Evolutionary conservation across 2,329 filamentous ascomycete genomes (phyloP), one percentile per base, ranked within the genome.

Genomic region (Fusarium sp.): DNA sequence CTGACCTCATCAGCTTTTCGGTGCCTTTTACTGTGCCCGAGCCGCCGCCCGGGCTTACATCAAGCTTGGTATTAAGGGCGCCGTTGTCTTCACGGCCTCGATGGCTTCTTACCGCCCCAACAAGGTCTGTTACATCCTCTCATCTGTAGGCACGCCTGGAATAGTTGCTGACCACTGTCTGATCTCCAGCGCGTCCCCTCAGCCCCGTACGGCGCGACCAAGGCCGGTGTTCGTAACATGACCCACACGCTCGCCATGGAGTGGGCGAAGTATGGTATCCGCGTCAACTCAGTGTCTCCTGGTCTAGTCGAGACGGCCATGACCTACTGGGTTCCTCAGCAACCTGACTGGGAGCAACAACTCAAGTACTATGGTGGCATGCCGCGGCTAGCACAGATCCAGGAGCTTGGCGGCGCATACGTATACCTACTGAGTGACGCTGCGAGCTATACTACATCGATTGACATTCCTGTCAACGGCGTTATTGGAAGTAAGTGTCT

Each of bases 311-410:
- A 82, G 77, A 84, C 85, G 0, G 85, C 84, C 5, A 81, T 87
- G 80, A 87, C 85, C 7, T 87, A 86, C 76, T 87, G 85, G 75
- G 87, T 90, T 4, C 83, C 85, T 65, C 84, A 84, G n/a, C 82
- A 84, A 17, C 85, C 87, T 1, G 88, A 90, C 76, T 90, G 87
- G 88, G 86, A 87, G 66, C 81, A 84, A 68, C 87, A 90, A 80
- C 85, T 90, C 81, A 86, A 88, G 79, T 89, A 90, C 76, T 90
- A 90, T 72, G 87, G 88, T 5, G 88, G 88, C 4, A 89, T 90
- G 83, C 87, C 87, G 12, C 81, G 88, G 33, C 72, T 90, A 33
- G 88, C 88, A 0, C 84, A 87, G 61, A 85, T 86, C 0, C 84
- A 87, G 70, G 88, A 90, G 79, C 79, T 90, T 2, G 87, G 87